Conservation (phyloP, 805 yeast species). For the Yarrowia sp. region DNA sequence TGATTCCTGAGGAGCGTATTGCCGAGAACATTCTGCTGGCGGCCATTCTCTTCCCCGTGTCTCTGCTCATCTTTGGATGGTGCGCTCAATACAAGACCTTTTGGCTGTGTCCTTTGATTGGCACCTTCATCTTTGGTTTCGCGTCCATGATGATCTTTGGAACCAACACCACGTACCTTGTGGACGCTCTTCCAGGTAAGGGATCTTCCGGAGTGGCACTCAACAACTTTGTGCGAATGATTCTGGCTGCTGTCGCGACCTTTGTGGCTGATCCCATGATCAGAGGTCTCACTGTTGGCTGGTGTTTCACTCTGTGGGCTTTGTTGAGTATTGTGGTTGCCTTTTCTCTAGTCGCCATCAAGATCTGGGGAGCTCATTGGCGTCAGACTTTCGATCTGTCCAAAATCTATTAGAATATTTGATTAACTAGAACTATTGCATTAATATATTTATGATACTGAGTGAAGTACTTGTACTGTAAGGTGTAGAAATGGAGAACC, state of each 20-base stretch:
- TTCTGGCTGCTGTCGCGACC: slow-evolving; percentile 76
- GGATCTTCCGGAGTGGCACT: slow-evolving; percentile 91
- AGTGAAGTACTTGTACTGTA: too few relatives aligned
- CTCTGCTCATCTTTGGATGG: slow-evolving; percentile 84
- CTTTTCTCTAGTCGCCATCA: slow-evolving; percentile 47
- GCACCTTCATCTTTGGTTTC: slow-evolving; percentile 81
- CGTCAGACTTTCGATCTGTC: slow-evolving; percentile 55
- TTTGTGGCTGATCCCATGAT: slow-evolving; percentile 77
- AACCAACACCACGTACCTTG: slow-evolving; percentile 77
- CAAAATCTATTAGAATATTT: slow-evolving; percentile 47
- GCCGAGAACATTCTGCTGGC: slow-evolving; percentile 77
- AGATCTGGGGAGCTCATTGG: slow-evolving; percentile 52
- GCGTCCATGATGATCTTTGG: slow-evolving; percentile 87
- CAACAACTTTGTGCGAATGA: slow-evolving; percentile 75
- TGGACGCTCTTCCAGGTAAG: slow-evolving; percentile 83
- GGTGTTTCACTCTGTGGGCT: slow-evolving; percentile 69
- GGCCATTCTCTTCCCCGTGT: slow-evolving; percentile 64
- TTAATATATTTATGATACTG: background rate
- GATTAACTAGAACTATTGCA: slow-evolving; percentile 3
- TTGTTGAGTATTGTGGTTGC: slow-evolving; percentile 51
- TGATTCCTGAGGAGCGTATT: slow-evolving; percentile 79
- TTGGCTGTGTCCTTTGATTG: slow-evolving; percentile 83
- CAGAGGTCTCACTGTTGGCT: slow-evolving; percentile 72
- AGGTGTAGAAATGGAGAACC: too few relatives aligned
- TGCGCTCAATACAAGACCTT: slow-evolving; percentile 66